Base-by-base conservation (phyloP, 495 filamentous ascomycete genomes). In the Friedmanniomyces endolithicus region DNA sequence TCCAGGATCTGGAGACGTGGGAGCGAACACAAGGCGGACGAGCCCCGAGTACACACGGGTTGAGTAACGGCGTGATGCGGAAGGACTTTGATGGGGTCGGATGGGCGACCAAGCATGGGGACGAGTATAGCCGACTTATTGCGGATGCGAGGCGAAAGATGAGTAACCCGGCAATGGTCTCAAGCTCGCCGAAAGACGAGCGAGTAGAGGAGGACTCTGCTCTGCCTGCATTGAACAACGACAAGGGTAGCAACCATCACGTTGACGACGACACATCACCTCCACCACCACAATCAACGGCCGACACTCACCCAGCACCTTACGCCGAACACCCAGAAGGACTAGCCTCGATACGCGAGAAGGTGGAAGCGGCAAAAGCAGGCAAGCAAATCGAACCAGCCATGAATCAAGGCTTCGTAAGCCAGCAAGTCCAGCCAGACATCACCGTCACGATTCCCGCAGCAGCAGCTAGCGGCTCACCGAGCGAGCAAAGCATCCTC, bases 71-170 rank as follows among this genome's bases (percentile, higher is more conserved):
- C 0, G 71, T 86, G 22, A 87, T 86, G 73, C 77, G 78, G 53
- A 95, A 92, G 63, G 83, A 90, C 46, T 96, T 94, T 60, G 84
- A 96, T 70, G 80, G 79, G 4, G 73, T 74, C 0, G 82, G 77
- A 1, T 96, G 90, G 87, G 83, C 82, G 27, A 69, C 68, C 16
- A 83, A 70, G 50, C 83, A 98, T 71, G 78, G 78, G 20, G 67
- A 65, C 31, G 82, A 88, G 11, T 98, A 94, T 65, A 78, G 80
- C 44, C 72, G 78, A 29, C 64, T 95, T 48, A 87, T 95, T 50
- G 82, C 81, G 2, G 79, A 79, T 59, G 90, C 90, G 20, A 72
- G 75, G 46, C 57, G 62, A 53, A 72, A 67, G 19, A 67, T 65
- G 52, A 71, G 46, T 23, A 55, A 35, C 29, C 48, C 63, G 16